Evolutionary conservation across 164 flowering plant species (phyloP).

Genomic region (Annona squamosa): DNA sequence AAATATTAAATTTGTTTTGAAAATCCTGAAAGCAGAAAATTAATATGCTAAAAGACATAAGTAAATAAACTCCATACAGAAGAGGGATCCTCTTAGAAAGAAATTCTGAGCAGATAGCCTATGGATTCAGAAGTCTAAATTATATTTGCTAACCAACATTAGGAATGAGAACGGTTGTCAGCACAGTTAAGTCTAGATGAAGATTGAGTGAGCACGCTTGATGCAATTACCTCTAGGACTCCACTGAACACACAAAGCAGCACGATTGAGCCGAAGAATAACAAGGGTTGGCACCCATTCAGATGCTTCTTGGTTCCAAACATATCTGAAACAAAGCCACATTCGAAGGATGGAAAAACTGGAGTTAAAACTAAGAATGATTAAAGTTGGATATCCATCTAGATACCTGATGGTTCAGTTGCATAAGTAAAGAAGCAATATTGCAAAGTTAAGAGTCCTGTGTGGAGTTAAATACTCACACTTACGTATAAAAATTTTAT

Average conservation of each 20-base stretch:
- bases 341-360: background rate
- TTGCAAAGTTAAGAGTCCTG: background rate
- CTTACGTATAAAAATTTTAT: background rate
- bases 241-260: slow-evolving; percentile 98
- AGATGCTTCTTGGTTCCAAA: slow-evolving; percentile 78
- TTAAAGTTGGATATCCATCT: background rate
- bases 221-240: slow-evolving; percentile 74
- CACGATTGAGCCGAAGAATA: slow-evolving; percentile 90
- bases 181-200: no score
- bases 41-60: no score
- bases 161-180: no score
- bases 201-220: background rate
- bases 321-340: slow-evolving; percentile 50
- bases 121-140: no score
- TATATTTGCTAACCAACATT: no score
- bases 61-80: no score
- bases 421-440: background rate
- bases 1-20: no score
- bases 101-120: no score
- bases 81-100: no score
- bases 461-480: background rate
- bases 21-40: no score
- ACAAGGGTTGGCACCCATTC: slow-evolving; percentile 99
- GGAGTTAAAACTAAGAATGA: background rate
- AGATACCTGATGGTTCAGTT: background rate